Evolutionary conservation across 164 flowering plant species (phyloP).

Genomic region (Stephania yunnanensis): DNA sequence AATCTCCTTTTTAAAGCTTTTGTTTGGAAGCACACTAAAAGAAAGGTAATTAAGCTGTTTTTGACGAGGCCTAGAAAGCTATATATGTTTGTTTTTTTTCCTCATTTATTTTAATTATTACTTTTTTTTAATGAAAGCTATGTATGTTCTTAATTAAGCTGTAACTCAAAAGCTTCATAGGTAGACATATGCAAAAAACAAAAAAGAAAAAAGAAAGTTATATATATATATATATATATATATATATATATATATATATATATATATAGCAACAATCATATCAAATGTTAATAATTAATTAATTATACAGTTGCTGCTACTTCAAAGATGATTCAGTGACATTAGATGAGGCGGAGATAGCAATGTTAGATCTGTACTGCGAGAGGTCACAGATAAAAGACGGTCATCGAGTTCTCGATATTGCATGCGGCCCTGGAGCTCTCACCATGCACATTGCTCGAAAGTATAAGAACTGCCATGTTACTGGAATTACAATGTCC

Average conservation of each 20-base stretch:
- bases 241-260: too few relatives aligned
- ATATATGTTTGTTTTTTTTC: too few relatives aligned
- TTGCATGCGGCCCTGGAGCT: constrained; percentile 6
- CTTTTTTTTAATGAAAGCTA: too few relatives aligned
- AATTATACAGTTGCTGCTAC: not conserved
- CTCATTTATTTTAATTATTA: too few relatives aligned
- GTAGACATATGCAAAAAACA: too few relatives aligned
- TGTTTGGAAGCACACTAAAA: not conserved
- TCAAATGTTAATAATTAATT: constrained; percentile 1
- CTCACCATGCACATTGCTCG: not conserved
- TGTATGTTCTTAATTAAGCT: too few relatives aligned
- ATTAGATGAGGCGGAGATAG: constrained; percentile 3
- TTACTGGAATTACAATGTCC: constrained; percentile 4
- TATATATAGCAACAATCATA: not conserved
- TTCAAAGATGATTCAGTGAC: not conserved
- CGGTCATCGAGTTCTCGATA: constrained; percentile 7
- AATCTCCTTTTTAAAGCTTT: constrained; percentile 4
- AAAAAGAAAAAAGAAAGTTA: too few relatives aligned
- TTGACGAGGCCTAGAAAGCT: too few relatives aligned
- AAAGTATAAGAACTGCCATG: not conserved
- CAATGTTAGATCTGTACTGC: constrained; percentile 7
- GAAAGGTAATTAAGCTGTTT: too few relatives aligned
- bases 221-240: too few relatives aligned
- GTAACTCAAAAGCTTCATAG: too few relatives aligned
- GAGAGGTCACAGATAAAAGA: constrained; percentile 9